Evolutionary conservation across 2,329 filamentous ascomycete genomes (phyloP).

Genomic region (Leptoxyphium fumago): DNA sequence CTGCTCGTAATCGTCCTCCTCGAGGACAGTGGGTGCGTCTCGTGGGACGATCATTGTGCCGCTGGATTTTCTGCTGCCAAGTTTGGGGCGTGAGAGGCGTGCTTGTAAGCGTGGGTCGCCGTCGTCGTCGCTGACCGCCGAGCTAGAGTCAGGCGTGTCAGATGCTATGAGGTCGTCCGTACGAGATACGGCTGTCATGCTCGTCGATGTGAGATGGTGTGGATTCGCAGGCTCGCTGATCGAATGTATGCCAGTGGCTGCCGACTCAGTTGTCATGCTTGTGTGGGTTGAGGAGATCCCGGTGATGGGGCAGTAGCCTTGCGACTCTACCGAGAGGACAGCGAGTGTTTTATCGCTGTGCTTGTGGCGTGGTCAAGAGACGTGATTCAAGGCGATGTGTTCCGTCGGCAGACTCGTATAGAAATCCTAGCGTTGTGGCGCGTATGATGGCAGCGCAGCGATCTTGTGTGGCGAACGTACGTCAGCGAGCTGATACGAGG

Average conservation of each 20-base stretch:
- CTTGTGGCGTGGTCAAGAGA: too few species aligned
- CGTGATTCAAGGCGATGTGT: too few species aligned
- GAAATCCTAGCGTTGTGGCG: too few species aligned
- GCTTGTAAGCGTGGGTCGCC: slow-evolving; percentile 25
- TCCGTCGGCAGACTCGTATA: too few species aligned
- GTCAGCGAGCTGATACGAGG: too few species aligned
- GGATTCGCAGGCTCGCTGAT: background rate
- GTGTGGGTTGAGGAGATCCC: background rate
- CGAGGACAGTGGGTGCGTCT: slow-evolving; percentile 47
- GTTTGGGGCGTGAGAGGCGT: slow-evolving; percentile 40
- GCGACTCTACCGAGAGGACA: too few species aligned
- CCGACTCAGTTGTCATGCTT: background rate
- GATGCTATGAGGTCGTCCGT: background rate
- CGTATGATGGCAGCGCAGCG: too few species aligned
- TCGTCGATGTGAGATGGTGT: background rate
- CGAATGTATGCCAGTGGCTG: background rate
- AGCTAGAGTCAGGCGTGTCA: slow-evolving; percentile 13
- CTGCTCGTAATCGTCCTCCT: slow-evolving; percentile 61
- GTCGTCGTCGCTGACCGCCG: slow-evolving; percentile 19
- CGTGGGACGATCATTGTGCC: slow-evolving; percentile 67
- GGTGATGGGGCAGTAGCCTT: too few species aligned
- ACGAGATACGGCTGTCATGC: background rate
- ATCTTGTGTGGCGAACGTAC: too few species aligned
- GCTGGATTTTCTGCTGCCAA: slow-evolving; percentile 60
- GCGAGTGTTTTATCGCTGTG: too few species aligned